phyloP scores from a whole-genome alignment of 805 yeast genomes.

The Schizosaccharomyces osmophilus region DNA sequence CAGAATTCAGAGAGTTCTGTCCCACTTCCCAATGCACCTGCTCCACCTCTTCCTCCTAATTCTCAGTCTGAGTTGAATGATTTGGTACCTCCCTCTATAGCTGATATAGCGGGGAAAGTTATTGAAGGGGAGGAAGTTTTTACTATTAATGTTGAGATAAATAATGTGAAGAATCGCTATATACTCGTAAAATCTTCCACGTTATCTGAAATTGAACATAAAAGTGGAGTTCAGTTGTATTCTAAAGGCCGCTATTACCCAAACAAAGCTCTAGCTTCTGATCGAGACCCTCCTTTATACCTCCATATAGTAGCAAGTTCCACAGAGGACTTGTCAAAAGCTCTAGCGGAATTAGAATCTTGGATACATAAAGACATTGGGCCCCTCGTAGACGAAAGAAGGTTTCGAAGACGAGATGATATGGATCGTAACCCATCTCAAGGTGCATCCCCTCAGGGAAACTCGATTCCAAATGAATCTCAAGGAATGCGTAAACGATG shows the following conservation, averaged over 20 bases:
- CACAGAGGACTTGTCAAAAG: constrained; percentile 24
- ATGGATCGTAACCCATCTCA: neutral
- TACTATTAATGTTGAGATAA: constrained; percentile 13
- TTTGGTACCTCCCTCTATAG: neutral
- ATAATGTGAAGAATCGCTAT: constrained; percentile 15
- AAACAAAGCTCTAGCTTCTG: constrained; percentile 13
- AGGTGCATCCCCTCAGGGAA: constrained; percentile 3
- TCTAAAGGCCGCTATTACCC: constrained; percentile 17
- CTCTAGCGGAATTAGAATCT: constrained; percentile 42
- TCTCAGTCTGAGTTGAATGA: neutral
- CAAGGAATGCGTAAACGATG: constrained; percentile 5
- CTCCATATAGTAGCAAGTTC: constrained; percentile 39
- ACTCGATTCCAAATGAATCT: neutral
- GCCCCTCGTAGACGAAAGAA: constrained; percentile 11
- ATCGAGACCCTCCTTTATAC: constrained; percentile 13
- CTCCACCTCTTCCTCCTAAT: constrained; percentile 1
- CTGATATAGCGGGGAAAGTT: neutral
- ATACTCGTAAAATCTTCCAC: constrained; percentile 15
- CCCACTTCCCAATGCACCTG: neutral
- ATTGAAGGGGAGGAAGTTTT: constrained; percentile 7
- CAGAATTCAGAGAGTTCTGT: neutral
- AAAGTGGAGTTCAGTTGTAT: constrained; percentile 11
- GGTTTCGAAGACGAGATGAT: constrained; percentile 7
- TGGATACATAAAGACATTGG: constrained; percentile 11
- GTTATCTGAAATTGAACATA: constrained; percentile 11